Percentiles rank a stretch among this genome's conserved stretches.
phyloP scores from a whole-genome alignment of 176 grass and related monocot species.

The Oryza meridionalis region DNA sequence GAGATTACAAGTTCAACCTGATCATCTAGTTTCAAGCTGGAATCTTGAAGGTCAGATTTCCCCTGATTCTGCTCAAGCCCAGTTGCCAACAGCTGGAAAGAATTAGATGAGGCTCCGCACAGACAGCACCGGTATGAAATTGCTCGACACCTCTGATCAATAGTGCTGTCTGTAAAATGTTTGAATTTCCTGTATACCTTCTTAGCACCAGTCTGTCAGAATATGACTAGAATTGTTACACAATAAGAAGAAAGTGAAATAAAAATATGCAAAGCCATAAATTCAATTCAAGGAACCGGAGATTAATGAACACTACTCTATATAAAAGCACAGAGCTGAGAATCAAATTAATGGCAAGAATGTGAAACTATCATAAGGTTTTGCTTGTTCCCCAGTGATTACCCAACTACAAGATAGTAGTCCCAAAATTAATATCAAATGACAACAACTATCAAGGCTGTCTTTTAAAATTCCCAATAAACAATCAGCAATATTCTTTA shows the following conservation, averaged over 20 bases:
- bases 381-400: background rate
- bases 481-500: conserved; percentile 17
- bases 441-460: background rate
- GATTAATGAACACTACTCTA: background rate
- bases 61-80: conserved; percentile 47
- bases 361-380: background rate
- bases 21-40: conserved; percentile 39
- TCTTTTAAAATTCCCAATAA: background rate
- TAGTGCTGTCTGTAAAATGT: conserved; percentile 51
- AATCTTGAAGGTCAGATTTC: conserved; percentile 45
- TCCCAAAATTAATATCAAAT: background rate
- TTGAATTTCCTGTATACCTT: conserved; percentile 68
- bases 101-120: conserved; percentile 63
- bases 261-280: conserved; percentile 1
- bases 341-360: background rate
- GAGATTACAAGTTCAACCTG: conserved; percentile 53
- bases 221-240: conserved; percentile 31
- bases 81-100: conserved; percentile 57
- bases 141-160: conserved; percentile 55
- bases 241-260: conserved; percentile 3
- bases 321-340: background rate
- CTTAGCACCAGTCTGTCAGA: conserved; percentile 70
- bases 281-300: background rate
- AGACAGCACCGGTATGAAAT: conserved; percentile 66
- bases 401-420: background rate